Conservation (phyloP, 129 eudicot genomes). For the Smallanthus sonchifolius region DNA sequence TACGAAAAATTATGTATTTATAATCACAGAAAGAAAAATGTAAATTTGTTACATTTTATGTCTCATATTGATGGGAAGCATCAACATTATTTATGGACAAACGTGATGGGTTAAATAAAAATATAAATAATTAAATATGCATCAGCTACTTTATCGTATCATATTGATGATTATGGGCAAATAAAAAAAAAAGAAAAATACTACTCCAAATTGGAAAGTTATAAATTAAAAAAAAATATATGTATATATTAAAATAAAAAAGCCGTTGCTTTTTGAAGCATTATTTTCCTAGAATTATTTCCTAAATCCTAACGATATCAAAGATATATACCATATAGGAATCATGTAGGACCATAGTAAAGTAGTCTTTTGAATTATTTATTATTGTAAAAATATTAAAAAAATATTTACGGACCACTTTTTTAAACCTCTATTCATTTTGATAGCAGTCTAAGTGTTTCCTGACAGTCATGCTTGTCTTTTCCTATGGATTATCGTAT, state of each 20-base stretch:
- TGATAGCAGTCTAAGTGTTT: too few relatives aligned
- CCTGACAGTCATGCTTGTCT: too few relatives aligned
- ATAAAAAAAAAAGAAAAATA: constrained; percentile 12
- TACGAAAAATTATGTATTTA: not conserved
- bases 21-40: not conserved
- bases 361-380: not conserved
- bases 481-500: too few relatives aligned
- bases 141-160: not conserved
- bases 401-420: too few relatives aligned
- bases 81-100: not conserved
- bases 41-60: not conserved
- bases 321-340: not conserved
- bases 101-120: not conserved
- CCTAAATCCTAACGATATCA: constrained; percentile 14
- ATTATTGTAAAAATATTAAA: not conserved
- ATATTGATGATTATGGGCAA: constrained; percentile 20
- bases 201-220: constrained; percentile 8
- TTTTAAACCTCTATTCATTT: too few relatives aligned
- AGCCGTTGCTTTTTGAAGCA: constrained; percentile 11
- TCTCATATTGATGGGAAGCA: not conserved
- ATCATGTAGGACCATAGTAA: constrained; percentile 6
- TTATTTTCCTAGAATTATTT: not conserved
- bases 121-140: not conserved
- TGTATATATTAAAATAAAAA: not conserved
- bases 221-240: not conserved